Conservation (phyloP, 768 basidiomycete species). For the Leccinum boreale region DNA sequence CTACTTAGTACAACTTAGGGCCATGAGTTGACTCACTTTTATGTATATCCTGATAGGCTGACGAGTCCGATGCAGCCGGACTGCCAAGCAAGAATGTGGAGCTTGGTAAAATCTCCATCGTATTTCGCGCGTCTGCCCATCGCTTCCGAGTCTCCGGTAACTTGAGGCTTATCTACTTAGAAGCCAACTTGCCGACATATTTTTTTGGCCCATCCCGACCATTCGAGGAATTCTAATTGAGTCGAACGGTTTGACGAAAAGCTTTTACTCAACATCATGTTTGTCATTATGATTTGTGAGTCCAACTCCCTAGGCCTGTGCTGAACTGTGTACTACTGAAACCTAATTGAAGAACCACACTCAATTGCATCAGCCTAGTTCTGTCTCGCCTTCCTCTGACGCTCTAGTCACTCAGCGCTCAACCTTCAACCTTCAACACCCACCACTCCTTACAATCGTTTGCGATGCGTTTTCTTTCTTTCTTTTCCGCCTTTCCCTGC, state of each 20-base stretch:
- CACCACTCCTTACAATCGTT: slow-evolving; percentile 7
- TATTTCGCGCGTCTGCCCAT: no score
- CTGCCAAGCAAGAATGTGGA: no score
- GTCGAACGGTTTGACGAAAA: slow-evolving; percentile 19
- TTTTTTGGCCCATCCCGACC: background rate
- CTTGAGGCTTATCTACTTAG: no score
- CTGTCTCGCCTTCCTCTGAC: background rate
- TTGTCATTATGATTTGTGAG: background rate
- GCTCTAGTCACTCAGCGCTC: background rate
- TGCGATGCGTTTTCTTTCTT: slow-evolving; percentile 14
- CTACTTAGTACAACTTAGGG: no score
- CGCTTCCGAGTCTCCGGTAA: no score
- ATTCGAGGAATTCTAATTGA: slow-evolving; percentile 25
- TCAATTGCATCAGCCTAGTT: slow-evolving; percentile 1
- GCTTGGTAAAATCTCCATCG: no score
- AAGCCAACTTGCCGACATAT: no score
- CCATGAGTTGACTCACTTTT: no score
- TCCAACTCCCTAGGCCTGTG: background rate
- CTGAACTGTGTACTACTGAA: background rate
- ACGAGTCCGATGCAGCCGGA: no score
- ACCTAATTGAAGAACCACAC: background rate
- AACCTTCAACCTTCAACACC: slow-evolving; percentile 3
- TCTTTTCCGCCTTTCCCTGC: slow-evolving; percentile 7
- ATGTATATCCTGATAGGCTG: no score
- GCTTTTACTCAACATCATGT: background rate